Base-by-base conservation (phyloP, 1,284 basidiomycete genomes). In the Cutaneotrichosporon daszewskae region DNA sequence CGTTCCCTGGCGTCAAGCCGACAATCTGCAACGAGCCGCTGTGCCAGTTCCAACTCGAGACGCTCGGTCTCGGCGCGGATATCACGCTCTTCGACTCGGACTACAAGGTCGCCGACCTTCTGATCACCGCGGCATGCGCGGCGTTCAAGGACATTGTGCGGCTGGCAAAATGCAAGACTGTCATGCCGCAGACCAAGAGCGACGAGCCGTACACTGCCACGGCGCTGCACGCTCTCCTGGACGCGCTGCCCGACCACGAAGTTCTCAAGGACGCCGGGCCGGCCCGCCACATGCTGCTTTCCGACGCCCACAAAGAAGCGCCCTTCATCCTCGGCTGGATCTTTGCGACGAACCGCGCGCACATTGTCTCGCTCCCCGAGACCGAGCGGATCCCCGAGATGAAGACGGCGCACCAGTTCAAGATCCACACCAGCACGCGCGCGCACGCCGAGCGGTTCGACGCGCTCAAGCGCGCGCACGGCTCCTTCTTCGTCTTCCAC, bases 281-380 rank as follows among this genome's bases (percentile, higher is more conserved):
- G 1, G 16, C 12, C 3, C 45, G 45, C 12, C 8, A n/a, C 1
- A 17, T 19, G 3, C 2, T 33, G 4, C 23, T 47, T 2, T 23
- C 37, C 4, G 24, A 26, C 13, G 18, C 10, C 26, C 20, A 29
- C 17, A 16, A 29, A 1, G 13, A 16, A 1, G 24, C 29, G 4
- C 14, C 35, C 5, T 22, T 16, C 16, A 9, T 37, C 26, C 13
- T 24, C 5, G 38, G 35, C 9, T 49, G 47, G 47, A 13, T 49
- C 10, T 49, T 49, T 25, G 47, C 42, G 4, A 40, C 47, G 14
- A 49, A 49, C 35, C 41, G 42, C 12, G 47, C 42, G 5, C 47
- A 49, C 34, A 43, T 49, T 10, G 35, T 33, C n/a, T 37, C 42
- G 0, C 27, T 49, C 6, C 19, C 27, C 1, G 31, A 31, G 20